Evolutionary conservation across 768 basidiomycete species (phyloP), one percentile per base, ranked within the genome.

Genomic region (Boletus sp.): DNA sequence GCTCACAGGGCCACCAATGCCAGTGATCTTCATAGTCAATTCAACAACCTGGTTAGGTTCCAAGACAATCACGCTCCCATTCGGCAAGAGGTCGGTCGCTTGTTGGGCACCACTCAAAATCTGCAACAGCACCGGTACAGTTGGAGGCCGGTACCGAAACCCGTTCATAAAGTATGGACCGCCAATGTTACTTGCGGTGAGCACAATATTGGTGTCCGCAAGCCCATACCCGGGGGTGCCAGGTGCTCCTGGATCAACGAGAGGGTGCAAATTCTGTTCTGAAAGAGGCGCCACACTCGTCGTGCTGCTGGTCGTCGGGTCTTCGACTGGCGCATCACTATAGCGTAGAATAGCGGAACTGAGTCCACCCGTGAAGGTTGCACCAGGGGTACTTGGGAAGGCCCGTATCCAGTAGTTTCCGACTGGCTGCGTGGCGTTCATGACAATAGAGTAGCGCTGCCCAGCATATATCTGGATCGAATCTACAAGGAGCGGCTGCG

Each of bases 291-390:
- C n/a, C n/a, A n/a, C 30, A 47, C 59, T 56, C 4, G 50, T n/a
- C 1, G n/a, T n/a, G n/a, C n/a, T n/a, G n/a, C 53, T 64, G 1
- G 74, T 75, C 0, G 70, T 75, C 0, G 82, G 81, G 35, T 81
- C 68, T 23, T 56, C 55, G 13, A 15, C 38, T 1, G 70, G 55
- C 1, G 78, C 79, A 15, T 78, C 79, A 11, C 39, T 54, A 62
- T 83, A 83, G 13, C 78, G 75, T 8, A 83, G 66, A 43, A 83
- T 81, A 1, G 80, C 84, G 11, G 78, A 81, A 63, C 82, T 84
- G 25, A 79, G 57, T 19, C 81, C 81, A 15, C 70, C 73, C 1
- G 51, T 3, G 42, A 72, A 73, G 15, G 56, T 54, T 3, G 65
- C 14, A 17, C 52, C 58, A 11, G 56, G 40, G 2, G 52, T 48